Conservation (phyloP, 345 rosid genomes). For the Dipteronia dyeriana region DNA sequence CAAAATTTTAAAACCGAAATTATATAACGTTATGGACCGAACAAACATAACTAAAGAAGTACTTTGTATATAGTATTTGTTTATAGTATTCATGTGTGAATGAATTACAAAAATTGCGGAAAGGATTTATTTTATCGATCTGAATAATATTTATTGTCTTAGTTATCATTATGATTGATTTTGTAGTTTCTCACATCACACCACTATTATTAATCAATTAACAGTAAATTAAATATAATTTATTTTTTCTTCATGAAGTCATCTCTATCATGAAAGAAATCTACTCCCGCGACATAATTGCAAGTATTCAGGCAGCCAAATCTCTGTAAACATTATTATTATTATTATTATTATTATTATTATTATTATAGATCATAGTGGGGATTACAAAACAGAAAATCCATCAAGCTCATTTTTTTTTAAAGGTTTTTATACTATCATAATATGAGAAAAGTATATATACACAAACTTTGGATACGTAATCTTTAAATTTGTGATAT, state of each 20-base stretch:
- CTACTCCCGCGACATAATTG: slow-evolving; percentile 11
- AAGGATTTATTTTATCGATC: background rate
- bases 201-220: background rate
- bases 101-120: too few relatives aligned
- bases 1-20: too few relatives aligned
- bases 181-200: background rate
- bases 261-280: slow-evolving; percentile 6
- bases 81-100: background rate
- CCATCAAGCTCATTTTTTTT: background rate
- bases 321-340: background rate
- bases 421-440: background rate
- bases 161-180: background rate
- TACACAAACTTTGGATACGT: too few relatives aligned
- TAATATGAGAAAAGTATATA: too few relatives aligned
- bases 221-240: too few relatives aligned
- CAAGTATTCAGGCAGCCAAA: slow-evolving; percentile 8
- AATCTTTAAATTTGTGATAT: background rate
- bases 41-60: too few relatives aligned
- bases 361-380: too few relatives aligned
- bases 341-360: too few relatives aligned
- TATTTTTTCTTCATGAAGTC: background rate
- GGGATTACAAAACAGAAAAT: background rate
- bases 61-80: too few relatives aligned
- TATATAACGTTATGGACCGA: too few relatives aligned
- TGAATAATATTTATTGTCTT: background rate